Conservation (phyloP, 2,329 filamentous ascomycete species). For the Penicillium sp. region DNA sequence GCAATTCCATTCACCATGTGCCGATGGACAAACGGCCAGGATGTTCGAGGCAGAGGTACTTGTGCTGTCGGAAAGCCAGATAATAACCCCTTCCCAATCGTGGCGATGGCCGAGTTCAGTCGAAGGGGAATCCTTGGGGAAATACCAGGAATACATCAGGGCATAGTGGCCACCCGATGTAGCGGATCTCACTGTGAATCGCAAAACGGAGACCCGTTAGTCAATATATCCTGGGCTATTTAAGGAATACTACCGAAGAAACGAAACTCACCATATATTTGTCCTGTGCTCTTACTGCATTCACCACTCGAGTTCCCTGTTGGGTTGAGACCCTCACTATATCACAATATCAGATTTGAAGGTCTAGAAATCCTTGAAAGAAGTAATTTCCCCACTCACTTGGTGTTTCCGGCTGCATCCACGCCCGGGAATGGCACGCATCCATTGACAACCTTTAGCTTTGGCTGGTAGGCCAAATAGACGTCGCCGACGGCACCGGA, state of each 20-base stretch:
- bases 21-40: constrained; percentile 45
- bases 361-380: neutral
- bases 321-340: constrained; percentile 39
- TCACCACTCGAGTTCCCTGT: constrained; percentile 33
- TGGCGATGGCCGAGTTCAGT: constrained; percentile 45
- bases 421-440: constrained; percentile 58
- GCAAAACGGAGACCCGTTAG: neutral
- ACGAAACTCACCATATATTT: constrained; percentile 38
- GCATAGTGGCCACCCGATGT: constrained; percentile 39
- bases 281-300: constrained; percentile 42
- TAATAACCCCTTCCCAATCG: constrained; percentile 50
- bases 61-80: constrained; percentile 41
- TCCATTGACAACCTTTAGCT: constrained; percentile 48
- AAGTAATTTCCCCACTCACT: constrained; percentile 33
- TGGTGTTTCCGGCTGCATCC: constrained; percentile 49
- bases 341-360: neutral
- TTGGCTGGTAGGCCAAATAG: constrained; percentile 51
- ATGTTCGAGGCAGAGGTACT: constrained; percentile 35
- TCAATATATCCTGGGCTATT: neutral
- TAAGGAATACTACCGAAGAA: neutral
- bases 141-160: constrained; percentile 49
- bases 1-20: constrained; percentile 45
- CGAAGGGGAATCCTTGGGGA: constrained; percentile 43
- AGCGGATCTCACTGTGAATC: constrained; percentile 30
- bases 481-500: constrained; percentile 39